These are phyloP conservation scores for Sporothrix phasma DNA, from an alignment of 2,329 filamentous ascomycete species.

Conservation along the genomic window DNA sequence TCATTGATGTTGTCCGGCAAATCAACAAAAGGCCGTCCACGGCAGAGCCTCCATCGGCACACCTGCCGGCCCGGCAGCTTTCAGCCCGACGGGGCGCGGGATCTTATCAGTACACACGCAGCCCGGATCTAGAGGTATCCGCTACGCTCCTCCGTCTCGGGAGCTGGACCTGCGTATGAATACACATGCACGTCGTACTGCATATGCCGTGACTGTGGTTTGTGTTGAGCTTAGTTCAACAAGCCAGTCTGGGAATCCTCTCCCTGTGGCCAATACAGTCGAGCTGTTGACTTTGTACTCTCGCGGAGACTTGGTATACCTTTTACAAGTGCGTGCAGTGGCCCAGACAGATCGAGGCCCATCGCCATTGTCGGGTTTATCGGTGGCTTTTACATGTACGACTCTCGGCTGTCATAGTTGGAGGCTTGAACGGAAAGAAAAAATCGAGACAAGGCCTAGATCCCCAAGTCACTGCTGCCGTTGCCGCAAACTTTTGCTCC, in stretches of 20 bases:
- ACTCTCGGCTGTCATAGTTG: too few species aligned
- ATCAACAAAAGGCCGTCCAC: too few species aligned
- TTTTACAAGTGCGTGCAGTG: too few species aligned
- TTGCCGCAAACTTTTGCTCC: too few species aligned
- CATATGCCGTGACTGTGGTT: background rate
- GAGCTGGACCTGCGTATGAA: background rate
- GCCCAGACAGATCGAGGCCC: too few species aligned
- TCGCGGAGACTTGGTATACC: background rate
- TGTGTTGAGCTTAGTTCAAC: background rate
- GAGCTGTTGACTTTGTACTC: background rate
- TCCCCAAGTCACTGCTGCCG: too few species aligned
- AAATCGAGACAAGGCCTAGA: too few species aligned
- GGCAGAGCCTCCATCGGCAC: background rate
- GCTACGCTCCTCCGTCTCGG: background rate
- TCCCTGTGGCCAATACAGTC: too few species aligned
- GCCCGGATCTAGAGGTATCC: background rate
- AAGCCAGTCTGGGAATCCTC: background rate
- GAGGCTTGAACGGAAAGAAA: too few species aligned
- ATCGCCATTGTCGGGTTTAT: too few species aligned
- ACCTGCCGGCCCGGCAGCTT: background rate
- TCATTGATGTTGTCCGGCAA: too few species aligned
- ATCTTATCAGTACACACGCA: background rate
- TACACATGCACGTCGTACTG: background rate
- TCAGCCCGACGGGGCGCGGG: background rate
- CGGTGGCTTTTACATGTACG: too few species aligned